These are phyloP conservation scores for Carex myosuroides DNA, from an alignment of 176 grass and related monocot species.

Conservation along the genomic window DNA sequence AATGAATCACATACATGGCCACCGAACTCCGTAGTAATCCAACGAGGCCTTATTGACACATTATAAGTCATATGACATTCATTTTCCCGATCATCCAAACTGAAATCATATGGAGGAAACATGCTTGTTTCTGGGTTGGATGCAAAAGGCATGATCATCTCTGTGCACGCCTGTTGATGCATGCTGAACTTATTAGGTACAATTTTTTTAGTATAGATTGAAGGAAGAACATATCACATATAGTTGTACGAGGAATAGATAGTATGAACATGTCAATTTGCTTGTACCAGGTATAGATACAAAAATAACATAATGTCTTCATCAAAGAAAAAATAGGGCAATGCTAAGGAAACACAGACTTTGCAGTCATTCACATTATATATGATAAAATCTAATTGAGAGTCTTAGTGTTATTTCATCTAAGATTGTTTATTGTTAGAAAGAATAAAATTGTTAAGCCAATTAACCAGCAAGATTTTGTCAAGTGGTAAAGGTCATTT, in stretches of 20 bases:
- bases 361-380: not conserved
- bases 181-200: not conserved
- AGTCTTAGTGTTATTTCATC: too few species aligned
- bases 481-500: not conserved
- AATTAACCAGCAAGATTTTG: not conserved
- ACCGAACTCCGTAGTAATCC: slow-evolving; percentile 86
- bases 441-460: not conserved
- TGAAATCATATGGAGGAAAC: slow-evolving; percentile 70
- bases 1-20: slow-evolving; percentile 72
- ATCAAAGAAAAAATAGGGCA: not conserved
- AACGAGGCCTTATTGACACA: slow-evolving; percentile 58
- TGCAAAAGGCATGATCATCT: slow-evolving; percentile 97
- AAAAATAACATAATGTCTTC: not conserved
- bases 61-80: slow-evolving; percentile 54
- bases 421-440: not conserved
- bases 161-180: slow-evolving; percentile 79
- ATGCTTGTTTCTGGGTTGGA: slow-evolving; percentile 63
- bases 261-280: not conserved
- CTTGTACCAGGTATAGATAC: not conserved
- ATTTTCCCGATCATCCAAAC: slow-evolving; percentile 42
- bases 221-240: not conserved
- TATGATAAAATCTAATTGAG: not conserved
- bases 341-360: not conserved
- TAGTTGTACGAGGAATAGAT: not conserved
- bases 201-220: not conserved